Percentiles rank a stretch among this genome's conserved stretches.
These are phyloP conservation scores for Platanthera guangdongensis DNA, from an alignment of 106 monocot species.

Conservation along the genomic window DNA sequence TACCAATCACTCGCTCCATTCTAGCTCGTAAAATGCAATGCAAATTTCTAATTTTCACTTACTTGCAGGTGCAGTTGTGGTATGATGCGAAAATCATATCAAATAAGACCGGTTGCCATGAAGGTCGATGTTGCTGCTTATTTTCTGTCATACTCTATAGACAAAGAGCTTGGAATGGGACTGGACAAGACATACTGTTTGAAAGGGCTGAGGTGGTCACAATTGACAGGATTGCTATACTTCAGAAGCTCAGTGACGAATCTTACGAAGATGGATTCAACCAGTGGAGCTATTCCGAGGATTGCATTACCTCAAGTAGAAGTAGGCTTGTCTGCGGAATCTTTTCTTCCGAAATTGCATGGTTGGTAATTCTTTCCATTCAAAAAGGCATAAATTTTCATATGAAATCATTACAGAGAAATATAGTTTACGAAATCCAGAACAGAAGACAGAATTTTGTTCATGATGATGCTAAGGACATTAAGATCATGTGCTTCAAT, in stretches of 20 bases:
- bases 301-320: slow-evolving; percentile 21
- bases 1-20: neutral
- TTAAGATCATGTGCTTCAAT: slow-evolving; percentile 30
- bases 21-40: neutral
- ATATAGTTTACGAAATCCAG: slow-evolving; percentile 32
- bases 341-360: slow-evolving; percentile 45
- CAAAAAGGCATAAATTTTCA: slow-evolving; percentile 32
- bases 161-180: slow-evolving; percentile 9
- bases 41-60: neutral
- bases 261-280: slow-evolving; percentile 24
- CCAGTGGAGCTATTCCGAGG: slow-evolving; percentile 27
- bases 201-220: slow-evolving; percentile 28
- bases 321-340: slow-evolving; percentile 26
- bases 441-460: slow-evolving; percentile 8
- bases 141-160: slow-evolving; percentile 39
- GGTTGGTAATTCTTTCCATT: slow-evolving; percentile 43
- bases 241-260: slow-evolving; percentile 42
- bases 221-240: slow-evolving; percentile 47
- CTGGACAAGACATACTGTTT: slow-evolving; percentile 3
- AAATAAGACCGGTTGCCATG: slow-evolving; percentile 34
- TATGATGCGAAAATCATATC: slow-evolving; percentile 61
- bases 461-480: slow-evolving; percentile 14
- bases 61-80: slow-evolving; percentile 39
- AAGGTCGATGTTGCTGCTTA: slow-evolving; percentile 34
- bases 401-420: slow-evolving; percentile 32